Percentiles rank a stretch among this genome's conserved stretches.
Evolutionary conservation across 768 basidiomycete species (phyloP).

Genomic region (Boletus eberwhitei): DNA sequence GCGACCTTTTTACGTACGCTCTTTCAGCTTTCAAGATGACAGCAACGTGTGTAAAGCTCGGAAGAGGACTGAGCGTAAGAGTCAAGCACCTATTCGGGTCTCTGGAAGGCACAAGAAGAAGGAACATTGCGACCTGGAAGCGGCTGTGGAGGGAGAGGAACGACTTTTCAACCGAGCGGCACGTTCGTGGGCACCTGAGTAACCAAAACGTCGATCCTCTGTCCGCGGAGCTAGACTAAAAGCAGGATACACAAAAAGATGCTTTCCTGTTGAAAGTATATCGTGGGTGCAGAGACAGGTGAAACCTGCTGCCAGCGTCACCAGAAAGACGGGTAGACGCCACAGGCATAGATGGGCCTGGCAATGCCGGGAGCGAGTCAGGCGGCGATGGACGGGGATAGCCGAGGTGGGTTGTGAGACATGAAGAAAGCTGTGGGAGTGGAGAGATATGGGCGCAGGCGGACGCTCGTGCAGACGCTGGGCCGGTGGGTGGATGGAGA

Average conservation of each 20-base stretch:
- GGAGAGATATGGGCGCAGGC: background rate
- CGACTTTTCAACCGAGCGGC: conserved; percentile 5
- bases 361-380: background rate
- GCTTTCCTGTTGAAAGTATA: background rate
- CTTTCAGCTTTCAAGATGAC: background rate
- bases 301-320: background rate
- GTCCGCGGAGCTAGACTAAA: conserved; percentile 10
- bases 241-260: background rate
- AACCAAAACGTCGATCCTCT: conserved; percentile 6
- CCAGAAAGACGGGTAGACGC: background rate
- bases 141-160: background rate
- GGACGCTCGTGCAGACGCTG: background rate
- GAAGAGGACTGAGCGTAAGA: background rate
- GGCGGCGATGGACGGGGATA: conserved; percentile 14
- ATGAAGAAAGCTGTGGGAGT: background rate
- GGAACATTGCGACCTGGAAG: background rate
- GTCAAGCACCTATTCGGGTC: background rate
- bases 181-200: background rate
- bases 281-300: background rate
- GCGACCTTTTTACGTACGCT: conserved; percentile 8
- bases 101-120: background rate
- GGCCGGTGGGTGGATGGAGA: background rate
- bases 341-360: background rate
- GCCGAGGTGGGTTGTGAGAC: conserved; percentile 8
- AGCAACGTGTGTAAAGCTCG: background rate